These are phyloP conservation scores for Hemerocallis citrina DNA, from an alignment of 106 monocot genomes.

Conservation along the genomic window DNA sequence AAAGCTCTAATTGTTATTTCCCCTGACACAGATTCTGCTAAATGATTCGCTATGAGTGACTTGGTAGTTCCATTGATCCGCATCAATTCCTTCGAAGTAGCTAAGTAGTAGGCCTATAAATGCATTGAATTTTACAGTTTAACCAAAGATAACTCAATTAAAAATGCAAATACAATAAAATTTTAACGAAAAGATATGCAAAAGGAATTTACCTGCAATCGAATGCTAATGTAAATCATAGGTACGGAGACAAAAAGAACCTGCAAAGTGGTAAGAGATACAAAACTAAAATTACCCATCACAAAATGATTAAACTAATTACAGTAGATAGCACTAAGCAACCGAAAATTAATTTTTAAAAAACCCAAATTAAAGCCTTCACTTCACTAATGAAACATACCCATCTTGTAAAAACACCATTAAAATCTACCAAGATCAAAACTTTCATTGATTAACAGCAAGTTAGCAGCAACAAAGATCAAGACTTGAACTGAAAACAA, in stretches of 20 bases:
- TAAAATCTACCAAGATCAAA: no score
- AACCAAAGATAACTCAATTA: not conserved
- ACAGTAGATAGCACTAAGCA: no score
- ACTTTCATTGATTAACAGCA: no score
- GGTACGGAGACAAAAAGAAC: constrained; percentile 69
- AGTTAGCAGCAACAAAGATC: no score
- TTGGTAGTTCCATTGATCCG: constrained; percentile 92
- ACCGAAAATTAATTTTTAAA: no score
- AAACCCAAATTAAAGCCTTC: no score
- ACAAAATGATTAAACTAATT: no score
- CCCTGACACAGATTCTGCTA: constrained; percentile 78
- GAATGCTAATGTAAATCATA: constrained; percentile 46
- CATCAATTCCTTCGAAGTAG: constrained; percentile 93
- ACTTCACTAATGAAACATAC: no score
- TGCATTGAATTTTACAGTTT: not conserved
- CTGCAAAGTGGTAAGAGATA: constrained; percentile 74
- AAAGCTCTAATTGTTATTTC: constrained; percentile 90
- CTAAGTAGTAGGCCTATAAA: constrained; percentile 81
- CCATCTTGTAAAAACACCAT: no score
- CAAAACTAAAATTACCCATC: no score
- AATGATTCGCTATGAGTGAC: constrained; percentile 80
- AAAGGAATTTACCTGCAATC: constrained; percentile 54
- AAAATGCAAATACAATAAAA: not conserved
- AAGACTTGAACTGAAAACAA: no score
- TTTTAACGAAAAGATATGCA: not conserved